Evolutionary conservation across 73 alveolate genomes (phyloP).

Genomic region (Paramecium pentaurelia): DNA sequence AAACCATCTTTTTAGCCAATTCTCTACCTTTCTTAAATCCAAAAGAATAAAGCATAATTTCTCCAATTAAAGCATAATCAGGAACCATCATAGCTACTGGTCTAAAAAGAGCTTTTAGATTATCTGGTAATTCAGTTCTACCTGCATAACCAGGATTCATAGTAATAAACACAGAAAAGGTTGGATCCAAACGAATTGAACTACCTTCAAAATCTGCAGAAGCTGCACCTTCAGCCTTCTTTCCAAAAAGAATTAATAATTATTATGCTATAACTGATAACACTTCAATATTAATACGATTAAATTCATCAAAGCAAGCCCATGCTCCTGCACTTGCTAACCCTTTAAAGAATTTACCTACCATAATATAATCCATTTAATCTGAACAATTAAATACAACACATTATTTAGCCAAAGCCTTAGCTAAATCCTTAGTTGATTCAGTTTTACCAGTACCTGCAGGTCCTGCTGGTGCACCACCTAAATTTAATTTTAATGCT

Average conservation of each 20-base stretch:
- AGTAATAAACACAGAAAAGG: conserved; percentile 79
- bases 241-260: conserved; percentile 82
- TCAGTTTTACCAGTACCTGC: conserved; percentile 84
- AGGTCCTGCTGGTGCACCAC: conserved; percentile 82
- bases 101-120: conserved; percentile 72
- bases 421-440: conserved; percentile 75
- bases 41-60: conserved; percentile 60
- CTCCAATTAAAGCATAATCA: conserved; percentile 64
- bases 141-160: conserved; percentile 87
- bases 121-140: conserved; percentile 75
- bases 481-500: conserved; percentile 72
- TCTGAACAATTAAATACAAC: conserved; percentile 76
- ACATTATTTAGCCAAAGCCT: conserved; percentile 70
- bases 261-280: conserved; percentile 77
- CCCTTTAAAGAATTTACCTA: conserved; percentile 75
- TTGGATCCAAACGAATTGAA: conserved; percentile 90
- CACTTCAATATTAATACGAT: conserved; percentile 79
- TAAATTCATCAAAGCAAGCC: conserved; percentile 84
- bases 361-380: conserved; percentile 77
- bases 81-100: conserved; percentile 74
- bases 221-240: conserved; percentile 82
- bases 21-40: conserved; percentile 63
- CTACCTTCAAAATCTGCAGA: conserved; percentile 95
- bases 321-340: conserved; percentile 82
- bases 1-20: conserved; percentile 62